These are phyloP conservation scores for Penicillium sp. DNA, from an alignment of 2,329 filamentous ascomycete species.

Conservation along the genomic window DNA sequence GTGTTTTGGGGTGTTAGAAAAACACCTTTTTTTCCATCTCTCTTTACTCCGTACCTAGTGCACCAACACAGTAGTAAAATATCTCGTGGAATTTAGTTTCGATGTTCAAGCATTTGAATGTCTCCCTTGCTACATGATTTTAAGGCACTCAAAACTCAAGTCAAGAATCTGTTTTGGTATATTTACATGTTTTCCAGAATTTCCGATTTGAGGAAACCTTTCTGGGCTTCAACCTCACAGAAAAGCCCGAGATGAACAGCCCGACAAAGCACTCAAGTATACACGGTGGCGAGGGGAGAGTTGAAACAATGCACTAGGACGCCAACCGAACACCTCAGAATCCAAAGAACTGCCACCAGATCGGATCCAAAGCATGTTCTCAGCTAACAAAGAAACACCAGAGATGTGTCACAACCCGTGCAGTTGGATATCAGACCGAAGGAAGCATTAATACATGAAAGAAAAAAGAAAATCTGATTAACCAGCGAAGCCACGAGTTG, in stretches of 20 bases:
- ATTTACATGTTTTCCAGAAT: slow-evolving; percentile 9
- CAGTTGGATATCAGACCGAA: not conserved
- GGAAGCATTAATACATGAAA: slow-evolving; percentile 30
- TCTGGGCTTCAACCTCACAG: not conserved
- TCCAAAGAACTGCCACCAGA: slow-evolving; percentile 25
- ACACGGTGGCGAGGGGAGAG: slow-evolving; percentile 32
- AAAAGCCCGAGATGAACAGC: slow-evolving; percentile 12
- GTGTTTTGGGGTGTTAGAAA: slow-evolving; percentile 23
- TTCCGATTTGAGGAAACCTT: not conserved
- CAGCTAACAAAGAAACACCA: slow-evolving; percentile 19
- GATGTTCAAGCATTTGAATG: too few relatives aligned
- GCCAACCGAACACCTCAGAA: slow-evolving; percentile 26
- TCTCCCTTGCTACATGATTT: too few relatives aligned
- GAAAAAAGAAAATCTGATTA: slow-evolving; percentile 18
- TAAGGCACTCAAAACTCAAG: not conserved
- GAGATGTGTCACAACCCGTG: slow-evolving; percentile 2
- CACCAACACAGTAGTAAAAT: not conserved
- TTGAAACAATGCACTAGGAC: slow-evolving; percentile 26
- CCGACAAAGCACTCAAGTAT: slow-evolving; percentile 18
- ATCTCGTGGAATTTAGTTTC: too few relatives aligned
- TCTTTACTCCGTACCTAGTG: not conserved
- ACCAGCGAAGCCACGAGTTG: slow-evolving; percentile 16
- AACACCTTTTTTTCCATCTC: slow-evolving; percentile 1
- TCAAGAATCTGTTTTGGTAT: slow-evolving; percentile 1
- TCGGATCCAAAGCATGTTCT: slow-evolving; percentile 16